Conservation (phyloP, 2,329 filamentous ascomycete genomes). For the Raffaelea deltoideospora region DNA sequence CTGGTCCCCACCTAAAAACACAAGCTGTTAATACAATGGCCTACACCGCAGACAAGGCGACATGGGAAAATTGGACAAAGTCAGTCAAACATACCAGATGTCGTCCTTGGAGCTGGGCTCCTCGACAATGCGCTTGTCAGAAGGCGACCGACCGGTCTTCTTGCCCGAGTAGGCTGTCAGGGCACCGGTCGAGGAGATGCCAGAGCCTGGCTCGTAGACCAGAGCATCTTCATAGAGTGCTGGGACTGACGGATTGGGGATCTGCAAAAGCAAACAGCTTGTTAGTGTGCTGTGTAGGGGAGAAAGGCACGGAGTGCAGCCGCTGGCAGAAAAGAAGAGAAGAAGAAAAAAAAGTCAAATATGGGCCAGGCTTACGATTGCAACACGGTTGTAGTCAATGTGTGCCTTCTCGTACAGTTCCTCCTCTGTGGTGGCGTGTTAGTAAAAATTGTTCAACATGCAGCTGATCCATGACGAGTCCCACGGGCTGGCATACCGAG, state of each 20-base stretch:
- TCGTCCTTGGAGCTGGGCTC: constrained; percentile 79
- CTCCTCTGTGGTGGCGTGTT: constrained; percentile 42
- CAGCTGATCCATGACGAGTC: not conserved
- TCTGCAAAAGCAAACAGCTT: no score
- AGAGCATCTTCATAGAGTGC: constrained; percentile 98
- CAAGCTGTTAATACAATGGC: constrained; percentile 2
- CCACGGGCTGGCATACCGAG: constrained; percentile 38
- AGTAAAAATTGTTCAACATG: not conserved
- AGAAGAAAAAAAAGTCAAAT: no score
- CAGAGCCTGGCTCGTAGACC: constrained; percentile 90
- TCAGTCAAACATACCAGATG: constrained; percentile 51
- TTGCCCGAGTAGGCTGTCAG: constrained; percentile 94
- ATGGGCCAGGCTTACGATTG: constrained; percentile 89
- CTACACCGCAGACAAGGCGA: not conserved
- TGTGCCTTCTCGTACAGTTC: constrained; percentile 94
- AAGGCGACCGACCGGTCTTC: constrained; percentile 92
- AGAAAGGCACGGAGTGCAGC: constrained; percentile 8
- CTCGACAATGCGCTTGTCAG: constrained; percentile 95
- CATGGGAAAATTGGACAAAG: no score
- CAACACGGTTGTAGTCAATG: constrained; percentile 97
- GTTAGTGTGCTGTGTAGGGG: constrained; percentile 1
- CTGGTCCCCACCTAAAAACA: constrained; percentile 69
- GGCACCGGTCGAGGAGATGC: constrained; percentile 90
- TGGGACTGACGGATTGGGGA: constrained; percentile 86
- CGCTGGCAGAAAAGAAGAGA: not conserved